Base-by-base conservation (phyloP, 768 basidiomycete species). In the Lactarius trivialis region DNA sequence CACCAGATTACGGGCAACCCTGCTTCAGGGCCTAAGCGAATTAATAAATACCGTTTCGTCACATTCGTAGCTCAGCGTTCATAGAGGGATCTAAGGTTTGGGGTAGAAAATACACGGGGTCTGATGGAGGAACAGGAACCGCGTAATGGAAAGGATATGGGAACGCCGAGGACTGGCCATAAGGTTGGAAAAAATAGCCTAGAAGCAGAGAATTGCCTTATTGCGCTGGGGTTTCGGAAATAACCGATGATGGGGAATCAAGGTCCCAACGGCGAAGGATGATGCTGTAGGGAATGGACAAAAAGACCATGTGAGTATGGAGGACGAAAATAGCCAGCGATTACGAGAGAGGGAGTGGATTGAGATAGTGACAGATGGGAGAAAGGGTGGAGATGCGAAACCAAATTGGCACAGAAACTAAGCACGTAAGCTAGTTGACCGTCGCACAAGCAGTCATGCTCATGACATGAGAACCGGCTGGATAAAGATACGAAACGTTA, bases 1-100 rank as follows among this genome's bases (percentile, higher is more conserved):
- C 49, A 26, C 12, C 12, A 36, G 37, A 63, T n/a, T 17, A 24
- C 15, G 43, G 14, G n/a, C 34, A 4, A 4, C 39, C 51, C 33
- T 32, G 51, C 41, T 24, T n/a, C 34, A 32, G 61, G 51, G 54
- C 34, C 37, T 37, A 36, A 53, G 51, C 34, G 48, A 53, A 26
- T 55, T 26, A 50, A 41, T 33, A 49, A 59, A 59, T 59, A 63
- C 21, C 26, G 53, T 50, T 39, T 30, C 12, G 56, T 55, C 52
- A 30, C 49, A 21, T 32, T n/a, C 17, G 56, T 54, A 51, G 45
- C 54, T 63, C 36, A 26, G n/a, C 12, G 32, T 33, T 49, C 39
- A n/a, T 41, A 48, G 8, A n/a, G 32, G 9, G 36, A 63, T 63
- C 62, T 63, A 63, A 63, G 58, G 62, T 63, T 63, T 60, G 62